A percentile compares a stretch with the other conserved stretches of the same genome.
Evolutionary conservation across 2,329 filamentous ascomycete species (phyloP).

Genomic region (Fusarium poae): DNA sequence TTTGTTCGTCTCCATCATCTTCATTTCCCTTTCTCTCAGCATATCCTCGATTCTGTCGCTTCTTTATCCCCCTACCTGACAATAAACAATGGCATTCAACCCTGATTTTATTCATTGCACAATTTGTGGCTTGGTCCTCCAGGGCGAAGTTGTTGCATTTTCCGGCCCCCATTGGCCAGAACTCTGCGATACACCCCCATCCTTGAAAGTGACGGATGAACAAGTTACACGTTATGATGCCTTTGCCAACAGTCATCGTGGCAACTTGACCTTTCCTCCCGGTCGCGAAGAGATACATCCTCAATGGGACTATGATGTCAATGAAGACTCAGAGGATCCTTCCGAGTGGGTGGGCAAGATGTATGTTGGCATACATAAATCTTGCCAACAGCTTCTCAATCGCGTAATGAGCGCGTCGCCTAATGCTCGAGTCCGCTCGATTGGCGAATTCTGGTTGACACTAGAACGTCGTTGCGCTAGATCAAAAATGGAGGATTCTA

Average conservation of each 20-base stretch:
- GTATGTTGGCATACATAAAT: not conserved
- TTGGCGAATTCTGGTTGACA: not conserved
- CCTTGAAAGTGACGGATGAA: not conserved
- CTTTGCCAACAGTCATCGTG: not conserved
- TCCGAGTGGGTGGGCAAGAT: not conserved
- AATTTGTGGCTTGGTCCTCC: conserved; percentile 8
- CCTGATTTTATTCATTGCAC: conserved; percentile 10
- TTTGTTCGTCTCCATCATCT: not conserved
- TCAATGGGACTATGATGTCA: not conserved
- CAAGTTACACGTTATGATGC: not conserved
- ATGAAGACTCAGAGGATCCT: not conserved
- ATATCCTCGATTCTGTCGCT: too few species aligned
- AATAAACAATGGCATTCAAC: conserved; percentile 1
- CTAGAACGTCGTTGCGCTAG: conserved; percentile 10
- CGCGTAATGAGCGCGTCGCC: not conserved
- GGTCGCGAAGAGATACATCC: not conserved
- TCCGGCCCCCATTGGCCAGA: conserved; percentile 4
- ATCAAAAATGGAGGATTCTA: not conserved
- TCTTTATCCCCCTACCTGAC: not conserved
- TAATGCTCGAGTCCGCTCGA: not conserved
- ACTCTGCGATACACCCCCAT: not conserved
- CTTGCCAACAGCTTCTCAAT: not conserved
- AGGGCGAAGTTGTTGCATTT: not conserved
- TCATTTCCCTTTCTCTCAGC: too few species aligned
- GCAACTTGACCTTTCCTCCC: not conserved